A percentile compares a stretch with the other conserved stretches of the same genome.
phyloP scores from a whole-genome alignment of 257 asterid genomes.

The Penstemon barbatus region DNA sequence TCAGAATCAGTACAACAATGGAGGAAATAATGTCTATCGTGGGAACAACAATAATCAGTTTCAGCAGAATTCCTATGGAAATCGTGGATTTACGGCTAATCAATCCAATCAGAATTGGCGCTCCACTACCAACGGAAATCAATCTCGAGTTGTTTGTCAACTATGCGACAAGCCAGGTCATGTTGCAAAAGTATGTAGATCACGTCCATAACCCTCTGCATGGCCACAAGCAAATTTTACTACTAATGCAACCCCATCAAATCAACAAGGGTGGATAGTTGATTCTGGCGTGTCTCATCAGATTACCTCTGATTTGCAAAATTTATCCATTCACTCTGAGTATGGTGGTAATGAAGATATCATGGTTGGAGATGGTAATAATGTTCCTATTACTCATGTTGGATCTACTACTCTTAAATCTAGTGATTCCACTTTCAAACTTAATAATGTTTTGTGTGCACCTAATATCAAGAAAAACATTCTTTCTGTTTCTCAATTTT shows the following conservation, averaged over 20 bases:
- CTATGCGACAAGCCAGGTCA: no score
- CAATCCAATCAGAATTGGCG: no score
- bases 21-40: no score
- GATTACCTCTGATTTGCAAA: not conserved
- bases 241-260: not conserved
- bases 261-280: not conserved
- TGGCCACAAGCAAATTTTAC: no score
- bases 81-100: no score
- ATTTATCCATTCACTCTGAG: not conserved
- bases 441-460: not conserved
- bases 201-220: no score
- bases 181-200: no score
- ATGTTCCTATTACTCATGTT: not conserved
- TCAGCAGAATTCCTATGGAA: no score
- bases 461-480: not conserved
- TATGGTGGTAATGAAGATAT: not conserved
- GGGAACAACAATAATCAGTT: no score
- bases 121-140: no score
- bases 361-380: not conserved
- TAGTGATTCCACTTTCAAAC: not conserved
- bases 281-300: not conserved
- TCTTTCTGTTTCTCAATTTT: not conserved
- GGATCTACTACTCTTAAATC: not conserved
- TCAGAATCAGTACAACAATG: no score
- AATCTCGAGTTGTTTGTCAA: no score